Conservation (phyloP, 805 yeast species). For the Vanderwaltozyma yarrowii region DNA sequence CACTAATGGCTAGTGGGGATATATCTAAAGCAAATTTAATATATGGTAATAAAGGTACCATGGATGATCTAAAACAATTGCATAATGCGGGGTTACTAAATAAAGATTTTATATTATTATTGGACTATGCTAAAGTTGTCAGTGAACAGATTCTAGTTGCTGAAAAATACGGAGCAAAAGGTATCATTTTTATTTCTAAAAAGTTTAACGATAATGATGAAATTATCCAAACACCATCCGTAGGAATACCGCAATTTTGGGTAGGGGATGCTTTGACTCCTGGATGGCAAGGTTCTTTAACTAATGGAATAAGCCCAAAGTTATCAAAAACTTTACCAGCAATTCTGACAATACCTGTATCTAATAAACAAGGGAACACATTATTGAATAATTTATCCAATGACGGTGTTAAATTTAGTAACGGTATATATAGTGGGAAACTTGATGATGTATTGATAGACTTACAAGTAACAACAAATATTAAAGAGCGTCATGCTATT, state of each 20-base stretch:
- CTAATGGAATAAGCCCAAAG: slow-evolving; percentile 33
- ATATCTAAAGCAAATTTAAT: slow-evolving; percentile 40
- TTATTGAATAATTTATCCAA: slow-evolving; percentile 25
- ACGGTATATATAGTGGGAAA: slow-evolving; percentile 12
- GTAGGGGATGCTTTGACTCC: slow-evolving; percentile 77
- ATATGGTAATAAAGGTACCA: slow-evolving; percentile 58
- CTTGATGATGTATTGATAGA: slow-evolving; percentile 10
- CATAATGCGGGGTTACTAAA: slow-evolving; percentile 29
- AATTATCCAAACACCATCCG: slow-evolving; percentile 32
- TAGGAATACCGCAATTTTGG: slow-evolving; percentile 44
- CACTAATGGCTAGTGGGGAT: slow-evolving; percentile 51
- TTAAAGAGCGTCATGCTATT: slow-evolving; percentile 46
- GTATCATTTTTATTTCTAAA: slow-evolving; percentile 55
- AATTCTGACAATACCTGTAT: slow-evolving; percentile 66
- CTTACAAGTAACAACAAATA: slow-evolving; percentile 32
- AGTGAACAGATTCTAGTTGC: slow-evolving; percentile 47
- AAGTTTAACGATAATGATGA: slow-evolving; percentile 24
- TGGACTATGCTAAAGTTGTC: slow-evolving; percentile 49
- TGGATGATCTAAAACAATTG: slow-evolving; percentile 41
- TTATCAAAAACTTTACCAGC: slow-evolving; percentile 46
- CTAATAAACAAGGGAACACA: slow-evolving; percentile 53
- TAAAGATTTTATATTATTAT: slow-evolving; percentile 43
- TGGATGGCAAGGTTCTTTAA: slow-evolving; percentile 41
- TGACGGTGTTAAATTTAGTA: slow-evolving; percentile 14
- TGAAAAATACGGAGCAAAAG: slow-evolving; percentile 44